phyloP scores from a whole-genome alignment of 805 yeast genomes.

The Brettanomyces sp. region DNA sequence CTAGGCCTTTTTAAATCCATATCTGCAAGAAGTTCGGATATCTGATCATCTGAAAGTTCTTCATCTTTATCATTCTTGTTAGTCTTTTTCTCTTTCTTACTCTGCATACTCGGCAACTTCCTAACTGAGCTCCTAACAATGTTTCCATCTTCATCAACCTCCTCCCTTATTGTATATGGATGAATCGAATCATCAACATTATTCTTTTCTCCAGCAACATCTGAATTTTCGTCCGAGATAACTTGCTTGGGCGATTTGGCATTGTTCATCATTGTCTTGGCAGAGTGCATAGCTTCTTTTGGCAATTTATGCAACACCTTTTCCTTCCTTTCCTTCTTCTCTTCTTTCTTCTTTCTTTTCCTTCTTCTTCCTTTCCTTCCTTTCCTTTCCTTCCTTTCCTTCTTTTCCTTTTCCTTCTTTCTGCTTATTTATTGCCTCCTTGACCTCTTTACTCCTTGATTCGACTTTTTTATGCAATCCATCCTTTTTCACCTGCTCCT shows the following conservation, averaged over 20 bases:
- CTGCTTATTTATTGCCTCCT: background rate
- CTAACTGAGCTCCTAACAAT: constrained; percentile 36
- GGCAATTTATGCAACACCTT: constrained; percentile 18
- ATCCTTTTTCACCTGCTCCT: background rate
- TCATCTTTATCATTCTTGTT: constrained; percentile 1
- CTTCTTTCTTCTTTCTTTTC: background rate
- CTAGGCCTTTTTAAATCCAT: constrained; percentile 20
- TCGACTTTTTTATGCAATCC: background rate
- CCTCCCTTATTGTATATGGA: constrained; percentile 68
- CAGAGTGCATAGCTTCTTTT: background rate
- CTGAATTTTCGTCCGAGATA: background rate
- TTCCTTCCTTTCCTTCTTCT: background rate
- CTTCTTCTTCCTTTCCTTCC: constrained; percentile 14
- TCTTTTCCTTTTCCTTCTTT: background rate
- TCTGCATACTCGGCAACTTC: constrained; percentile 19
- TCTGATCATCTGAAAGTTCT: constrained; percentile 21
- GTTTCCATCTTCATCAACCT: constrained; percentile 72
- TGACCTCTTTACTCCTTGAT: background rate
- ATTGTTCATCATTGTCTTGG: background rate
- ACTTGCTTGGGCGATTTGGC: background rate
- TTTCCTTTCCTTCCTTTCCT: background rate
- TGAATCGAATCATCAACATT: background rate
- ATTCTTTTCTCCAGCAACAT: no score
- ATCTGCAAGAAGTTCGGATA: constrained; percentile 25
- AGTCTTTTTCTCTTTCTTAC: constrained; percentile 5